phyloP scores from a whole-genome alignment of 441 rosid species.

The Monsonia emarginata region DNA sequence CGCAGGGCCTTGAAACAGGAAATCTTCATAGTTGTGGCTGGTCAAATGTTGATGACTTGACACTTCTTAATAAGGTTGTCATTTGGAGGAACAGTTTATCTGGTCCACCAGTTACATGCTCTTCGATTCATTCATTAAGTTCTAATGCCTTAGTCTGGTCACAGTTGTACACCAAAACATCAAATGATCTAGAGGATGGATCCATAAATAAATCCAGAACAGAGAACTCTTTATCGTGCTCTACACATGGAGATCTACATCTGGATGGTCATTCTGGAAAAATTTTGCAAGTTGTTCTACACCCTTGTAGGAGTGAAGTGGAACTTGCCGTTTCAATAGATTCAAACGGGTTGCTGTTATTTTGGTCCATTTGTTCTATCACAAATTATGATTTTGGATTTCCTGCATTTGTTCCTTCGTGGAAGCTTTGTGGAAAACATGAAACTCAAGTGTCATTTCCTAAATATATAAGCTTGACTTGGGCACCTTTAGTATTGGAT shows the following conservation, averaged over 20 bases:
- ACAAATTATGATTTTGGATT: slow-evolving; percentile 34
- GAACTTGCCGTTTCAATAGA: slow-evolving; percentile 71
- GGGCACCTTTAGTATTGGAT: slow-evolving; percentile 63
- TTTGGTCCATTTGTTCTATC: slow-evolving; percentile 50
- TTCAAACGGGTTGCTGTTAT: slow-evolving; percentile 60
- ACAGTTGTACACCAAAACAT: slow-evolving; percentile 30
- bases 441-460: slow-evolving; percentile 27
- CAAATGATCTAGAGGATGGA: slow-evolving; percentile 27
- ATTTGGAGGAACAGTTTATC: slow-evolving; percentile 40
- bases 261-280: slow-evolving; percentile 60
- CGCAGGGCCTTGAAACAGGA: slow-evolving; percentile 30
- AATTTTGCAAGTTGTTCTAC: slow-evolving; percentile 54
- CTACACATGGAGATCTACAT: slow-evolving; percentile 32
- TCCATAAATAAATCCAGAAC: slow-evolving; percentile 26
- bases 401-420: slow-evolving; percentile 42
- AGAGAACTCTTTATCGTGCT: slow-evolving; percentile 26
- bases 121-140: slow-evolving; percentile 45
- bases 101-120: slow-evolving; percentile 59
- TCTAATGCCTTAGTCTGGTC: slow-evolving; percentile 51
- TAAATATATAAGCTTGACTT: slow-evolving; percentile 63
- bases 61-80: slow-evolving; percentile 47
- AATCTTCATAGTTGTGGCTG: slow-evolving; percentile 27
- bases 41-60: slow-evolving; percentile 26
- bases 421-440: slow-evolving; percentile 61
- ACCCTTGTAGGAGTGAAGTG: slow-evolving; percentile 43